Base-by-base conservation (phyloP, 1,139 yeast genomes). In the Suhomyces atakaporum region DNA sequence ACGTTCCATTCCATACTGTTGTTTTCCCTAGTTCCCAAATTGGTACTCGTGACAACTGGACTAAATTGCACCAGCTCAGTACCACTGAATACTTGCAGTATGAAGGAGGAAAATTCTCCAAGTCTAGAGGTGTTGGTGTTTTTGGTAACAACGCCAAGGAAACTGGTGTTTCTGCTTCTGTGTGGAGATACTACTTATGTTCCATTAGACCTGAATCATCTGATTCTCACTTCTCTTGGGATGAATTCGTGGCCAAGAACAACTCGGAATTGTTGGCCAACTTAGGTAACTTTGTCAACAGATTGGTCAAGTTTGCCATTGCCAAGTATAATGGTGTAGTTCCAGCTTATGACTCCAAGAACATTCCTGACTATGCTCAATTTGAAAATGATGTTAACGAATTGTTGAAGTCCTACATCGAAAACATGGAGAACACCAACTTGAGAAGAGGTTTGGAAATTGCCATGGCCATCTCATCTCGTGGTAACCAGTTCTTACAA, bases 1-100 rank as follows among this genome's bases (percentile, higher is more conserved):
- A 92, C 56, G 97, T 90, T 51, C 97, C 97, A 26, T 92, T 92
- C 87, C 99, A 92, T 58, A 85, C 96, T 1, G 98, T 94, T 42
- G 95, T 92, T 40, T 92, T 90, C 87, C 99, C 99, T 43, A 81
- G 94, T 30, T 69, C 95, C 27, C 84, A 83, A 63, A 69, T 92
- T 34, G 99, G 97, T 62, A 90, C 98, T 15, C 68, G 75, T 18
- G 94, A 90, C 42, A 57, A 73, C 30, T 92, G 97, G 97, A 90
- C 97, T 42, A 83, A 79, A 78, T 75, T 90, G 50, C 88, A 88
- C 57, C 96, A 90, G 62, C 67, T 92, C 50, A 86, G 83, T 57
- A 90, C 98, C 35, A 92, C 99, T 11, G 99, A 92, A 66, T 92
- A 92, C 59, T 74, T 92, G 56, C 97, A 92, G 64, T 92, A 92